Evolutionary conservation across 768 basidiomycete genomes (phyloP).

Genomic region (Leucocoprinus leucothites): DNA sequence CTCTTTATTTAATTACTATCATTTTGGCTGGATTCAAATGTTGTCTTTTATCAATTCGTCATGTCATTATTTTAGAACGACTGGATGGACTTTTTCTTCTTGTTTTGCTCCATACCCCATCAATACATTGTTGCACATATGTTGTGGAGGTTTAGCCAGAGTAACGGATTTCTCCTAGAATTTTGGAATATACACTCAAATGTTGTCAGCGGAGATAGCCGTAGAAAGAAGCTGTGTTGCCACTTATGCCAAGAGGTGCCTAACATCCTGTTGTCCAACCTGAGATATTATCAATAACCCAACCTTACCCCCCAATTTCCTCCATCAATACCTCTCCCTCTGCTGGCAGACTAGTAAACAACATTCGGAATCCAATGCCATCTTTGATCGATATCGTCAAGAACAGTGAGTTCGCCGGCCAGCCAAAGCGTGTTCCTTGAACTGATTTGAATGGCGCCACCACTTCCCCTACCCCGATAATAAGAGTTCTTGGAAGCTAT

Average conservation of each 20-base stretch:
- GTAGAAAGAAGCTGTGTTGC: conserved; percentile 2
- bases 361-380: conserved; percentile 24
- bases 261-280: neutral
- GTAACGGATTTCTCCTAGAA: too few relatives aligned
- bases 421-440: neutral
- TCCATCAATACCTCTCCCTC: neutral
- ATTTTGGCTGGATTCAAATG: neutral
- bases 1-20: neutral
- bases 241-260: neutral
- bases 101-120: too few relatives aligned
- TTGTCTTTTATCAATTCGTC: neutral
- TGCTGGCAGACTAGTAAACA: too few relatives aligned
- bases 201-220: conserved; percentile 9
- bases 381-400: conserved; percentile 41
- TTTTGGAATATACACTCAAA: neutral
- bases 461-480: neutral
- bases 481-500: conserved; percentile 90
- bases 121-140: too few relatives aligned
- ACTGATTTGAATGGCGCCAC: neutral
- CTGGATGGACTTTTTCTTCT: neutral
- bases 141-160: too few relatives aligned
- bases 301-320: neutral
- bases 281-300: neutral
- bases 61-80: neutral
- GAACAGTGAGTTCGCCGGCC: conserved; percentile 33